Percentiles rank a stretch among this genome's conserved stretches.
phyloP scores from a whole-genome alignment of 805 yeast species.

The Metschnikowia dekortorum region DNA sequence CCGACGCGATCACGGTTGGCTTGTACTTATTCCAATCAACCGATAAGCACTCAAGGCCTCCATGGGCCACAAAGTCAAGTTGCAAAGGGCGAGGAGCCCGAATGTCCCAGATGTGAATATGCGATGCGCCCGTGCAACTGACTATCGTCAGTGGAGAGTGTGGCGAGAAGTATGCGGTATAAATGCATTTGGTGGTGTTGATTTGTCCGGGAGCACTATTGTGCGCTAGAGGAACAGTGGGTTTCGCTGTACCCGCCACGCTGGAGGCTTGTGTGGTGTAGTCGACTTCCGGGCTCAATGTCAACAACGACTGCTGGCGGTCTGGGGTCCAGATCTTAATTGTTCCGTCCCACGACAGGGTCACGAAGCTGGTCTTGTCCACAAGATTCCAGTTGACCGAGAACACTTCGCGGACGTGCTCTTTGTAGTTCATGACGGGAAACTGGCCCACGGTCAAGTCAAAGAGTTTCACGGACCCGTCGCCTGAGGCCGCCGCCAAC shows the following conservation, averaged over 20 bases:
- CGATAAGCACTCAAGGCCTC: constrained; percentile 73
- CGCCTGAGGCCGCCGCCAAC: constrained; percentile 78
- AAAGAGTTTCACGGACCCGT: constrained; percentile 79
- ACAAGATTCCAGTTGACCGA: constrained; percentile 70
- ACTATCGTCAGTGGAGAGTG: constrained; percentile 69
- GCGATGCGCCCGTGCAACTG: constrained; percentile 71
- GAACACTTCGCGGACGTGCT: constrained; percentile 74
- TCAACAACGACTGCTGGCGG: constrained; percentile 51
- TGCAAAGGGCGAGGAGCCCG: constrained; percentile 62
- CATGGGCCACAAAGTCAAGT: constrained; percentile 64
- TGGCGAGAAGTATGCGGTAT: constrained; percentile 78
- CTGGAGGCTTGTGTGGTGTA: constrained; percentile 24
- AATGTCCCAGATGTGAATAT: constrained; percentile 76
- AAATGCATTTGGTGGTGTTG: constrained; percentile 56
- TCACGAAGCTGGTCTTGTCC: constrained; percentile 62
- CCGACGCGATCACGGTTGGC: constrained; percentile 73
- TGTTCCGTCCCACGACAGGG: constrained; percentile 91
- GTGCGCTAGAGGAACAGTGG: constrained; percentile 32
- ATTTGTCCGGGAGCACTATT: constrained; percentile 19
- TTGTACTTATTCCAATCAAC: constrained; percentile 92
- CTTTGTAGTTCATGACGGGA: constrained; percentile 72
- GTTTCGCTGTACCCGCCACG: constrained; percentile 22
- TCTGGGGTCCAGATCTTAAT: constrained; percentile 75
- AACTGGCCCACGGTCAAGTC: constrained; percentile 64
- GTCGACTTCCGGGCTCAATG: constrained; percentile 40